These are phyloP conservation scores for Graphiopsis chlorocephala DNA, from an alignment of 2,329 filamentous ascomycete genomes.

Conservation along the genomic window DNA sequence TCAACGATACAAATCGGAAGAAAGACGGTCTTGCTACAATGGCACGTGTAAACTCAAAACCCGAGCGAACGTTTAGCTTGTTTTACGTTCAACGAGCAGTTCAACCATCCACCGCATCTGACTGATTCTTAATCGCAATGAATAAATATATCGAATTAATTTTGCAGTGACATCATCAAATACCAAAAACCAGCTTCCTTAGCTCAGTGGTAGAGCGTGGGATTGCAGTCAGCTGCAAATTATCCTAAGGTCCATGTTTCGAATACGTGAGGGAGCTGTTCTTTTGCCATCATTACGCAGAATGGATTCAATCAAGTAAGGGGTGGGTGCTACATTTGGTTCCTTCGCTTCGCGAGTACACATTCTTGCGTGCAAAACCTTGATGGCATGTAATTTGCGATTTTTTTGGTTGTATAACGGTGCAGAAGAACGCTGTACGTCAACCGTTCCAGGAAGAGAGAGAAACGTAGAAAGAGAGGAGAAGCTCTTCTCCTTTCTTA, in stretches of 20 bases:
- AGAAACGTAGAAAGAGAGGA: not conserved
- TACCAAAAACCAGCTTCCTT: not conserved
- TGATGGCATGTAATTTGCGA: not conserved
- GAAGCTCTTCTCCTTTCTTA: not conserved
- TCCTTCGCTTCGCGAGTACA: not conserved
- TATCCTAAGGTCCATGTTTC: conserved; percentile 12
- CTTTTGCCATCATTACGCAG: not conserved
- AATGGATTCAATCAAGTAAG: not conserved
- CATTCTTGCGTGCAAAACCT: not conserved
- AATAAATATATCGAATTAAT: not conserved
- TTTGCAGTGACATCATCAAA: not conserved
- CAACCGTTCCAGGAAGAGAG: no score
- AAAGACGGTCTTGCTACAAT: no score
- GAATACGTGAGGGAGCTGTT: conserved; percentile 8
- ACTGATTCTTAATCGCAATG: no score
- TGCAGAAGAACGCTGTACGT: not conserved
- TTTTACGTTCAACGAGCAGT: no score
- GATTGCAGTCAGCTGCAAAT: conserved; percentile 5
- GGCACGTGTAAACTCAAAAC: no score
- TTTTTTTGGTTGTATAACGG: not conserved
- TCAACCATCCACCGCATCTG: not conserved
- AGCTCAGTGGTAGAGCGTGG: conserved; percentile 13
- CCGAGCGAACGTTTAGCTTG: no score
- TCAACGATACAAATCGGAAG: no score
- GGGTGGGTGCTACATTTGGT: not conserved